Percentiles rank a stretch among this genome's conserved stretches.
Evolutionary conservation across 2,329 filamentous ascomycete genomes (phyloP).

Genomic region (Exophiala oligosperma): DNA sequence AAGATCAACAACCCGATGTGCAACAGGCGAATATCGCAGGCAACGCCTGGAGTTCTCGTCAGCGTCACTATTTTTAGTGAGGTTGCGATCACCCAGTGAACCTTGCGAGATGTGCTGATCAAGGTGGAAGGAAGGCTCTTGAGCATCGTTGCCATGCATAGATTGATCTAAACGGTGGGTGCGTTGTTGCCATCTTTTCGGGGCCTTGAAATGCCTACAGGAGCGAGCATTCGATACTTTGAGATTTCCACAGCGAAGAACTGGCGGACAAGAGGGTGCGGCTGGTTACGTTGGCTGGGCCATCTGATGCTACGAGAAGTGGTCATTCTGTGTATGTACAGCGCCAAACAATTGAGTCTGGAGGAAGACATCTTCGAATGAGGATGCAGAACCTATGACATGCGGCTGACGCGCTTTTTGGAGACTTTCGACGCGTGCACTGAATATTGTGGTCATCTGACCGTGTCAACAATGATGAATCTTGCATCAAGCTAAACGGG

Average conservation of each 20-base stretch:
- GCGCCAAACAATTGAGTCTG: background rate
- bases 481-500: background rate
- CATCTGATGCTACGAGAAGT: background rate
- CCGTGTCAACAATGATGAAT: slow-evolving; percentile 1
- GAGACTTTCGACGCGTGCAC: slow-evolving; percentile 4
- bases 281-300: background rate
- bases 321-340: background rate
- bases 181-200: background rate
- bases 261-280: background rate
- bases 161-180: background rate
- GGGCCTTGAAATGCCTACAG: background rate
- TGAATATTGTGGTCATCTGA: slow-evolving; percentile 11
- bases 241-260: too few relatives aligned
- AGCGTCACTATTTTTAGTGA: slow-evolving; percentile 21
- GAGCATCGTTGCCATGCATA: background rate
- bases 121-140: background rate
- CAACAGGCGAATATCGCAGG: slow-evolving; percentile 23
- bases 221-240: too few relatives aligned
- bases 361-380: slow-evolving; percentile 1
- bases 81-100: background rate
- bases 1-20: slow-evolving; percentile 6
- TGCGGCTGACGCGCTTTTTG: background rate
- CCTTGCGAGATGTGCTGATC: background rate
- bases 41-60: slow-evolving; percentile 27
- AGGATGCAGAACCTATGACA: background rate